phyloP scores from a whole-genome alignment of 805 yeast species.

The Huiozyma sinensis region DNA sequence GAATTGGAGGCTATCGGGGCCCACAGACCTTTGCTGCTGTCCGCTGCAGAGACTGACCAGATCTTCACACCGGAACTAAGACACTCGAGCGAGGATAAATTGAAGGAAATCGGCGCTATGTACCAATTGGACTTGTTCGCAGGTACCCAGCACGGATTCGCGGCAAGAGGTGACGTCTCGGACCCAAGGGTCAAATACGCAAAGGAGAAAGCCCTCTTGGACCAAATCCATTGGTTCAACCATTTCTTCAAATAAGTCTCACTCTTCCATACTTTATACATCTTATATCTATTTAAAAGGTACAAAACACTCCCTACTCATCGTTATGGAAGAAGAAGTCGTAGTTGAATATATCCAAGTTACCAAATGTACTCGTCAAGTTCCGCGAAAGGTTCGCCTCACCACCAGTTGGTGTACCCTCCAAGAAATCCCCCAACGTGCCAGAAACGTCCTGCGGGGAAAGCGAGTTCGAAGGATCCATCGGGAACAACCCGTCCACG shows the following conservation, averaged over 20 bases:
- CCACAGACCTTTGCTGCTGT: slow-evolving; percentile 52
- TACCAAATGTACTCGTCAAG: slow-evolving; percentile 15
- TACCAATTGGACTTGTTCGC: slow-evolving; percentile 55
- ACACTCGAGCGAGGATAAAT: slow-evolving; percentile 46
- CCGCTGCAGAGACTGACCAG: slow-evolving; percentile 64
- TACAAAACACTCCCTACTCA: neutral
- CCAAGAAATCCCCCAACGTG: neutral
- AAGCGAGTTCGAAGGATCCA: neutral
- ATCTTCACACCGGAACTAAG: slow-evolving; percentile 58
- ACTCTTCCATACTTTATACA: neutral
- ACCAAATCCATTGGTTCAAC: slow-evolving; percentile 28
- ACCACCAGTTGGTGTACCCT: neutral
- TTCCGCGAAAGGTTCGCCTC: slow-evolving; percentile 1
- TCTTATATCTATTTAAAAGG: neutral
- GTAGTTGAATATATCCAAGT: slow-evolving; percentile 20
- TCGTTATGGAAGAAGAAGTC: slow-evolving; percentile 6
- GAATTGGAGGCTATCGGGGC: slow-evolving; percentile 45
- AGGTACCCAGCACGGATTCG: slow-evolving; percentile 66
- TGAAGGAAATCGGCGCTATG: slow-evolving; percentile 40
- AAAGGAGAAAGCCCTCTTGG: slow-evolving; percentile 48
- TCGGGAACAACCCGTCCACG: neutral
- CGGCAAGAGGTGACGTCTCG: slow-evolving; percentile 63
- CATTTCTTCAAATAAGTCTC: slow-evolving; percentile 7
- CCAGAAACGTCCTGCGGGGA: neutral
- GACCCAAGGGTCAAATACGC: slow-evolving; percentile 49